Evolutionary conservation across 2,329 filamentous ascomycete species (phyloP), one percentile per base, ranked within the genome.

Genomic region (Cordyceps fumosorosea): DNA sequence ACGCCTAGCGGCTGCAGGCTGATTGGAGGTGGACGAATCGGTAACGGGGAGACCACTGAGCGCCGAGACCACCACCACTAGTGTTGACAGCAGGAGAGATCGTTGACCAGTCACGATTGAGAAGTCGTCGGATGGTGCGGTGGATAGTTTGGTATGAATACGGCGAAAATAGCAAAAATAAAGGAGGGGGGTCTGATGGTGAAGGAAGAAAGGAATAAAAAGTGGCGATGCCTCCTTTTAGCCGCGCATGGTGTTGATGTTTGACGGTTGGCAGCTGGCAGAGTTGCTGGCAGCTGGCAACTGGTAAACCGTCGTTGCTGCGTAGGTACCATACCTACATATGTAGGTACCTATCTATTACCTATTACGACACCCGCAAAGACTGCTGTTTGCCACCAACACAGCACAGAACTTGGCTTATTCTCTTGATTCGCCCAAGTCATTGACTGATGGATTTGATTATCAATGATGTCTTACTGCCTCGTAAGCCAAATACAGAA

Each of bases 1-100:
- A 60, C 57, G 57, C 57, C 57, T 20, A 54, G 40, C 48, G 47
- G 24, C 57, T 60, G 57, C 57, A 60, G 57, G 57, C 32, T 34
- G 59, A 53, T 55, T 61, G 59, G 59, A 29, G 51, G 29, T 32
- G 59, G 59, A 50, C 52, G 59, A 61, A 61, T 61, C 51, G 59
- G 51, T 44, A 42, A 55, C 22, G 51, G 48, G 51, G 44, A 53
- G 37, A 42, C 20, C 24, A 20, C 40, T 40, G 40, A 40, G 51
- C 29, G 22, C 26, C 24, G 32, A 50, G 51, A 44, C 40, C 29
- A 54, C 40, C 29, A 50, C 51, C 44, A 18, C 32, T 56, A 61
- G 59, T 32, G 51, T 61, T 11, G 44, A 32, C 32, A 34, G 52
- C 18, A 51, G 12, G 50, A 61, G 29, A 37, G 51, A 50, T 48